A percentile compares a stretch with the other conserved stretches of the same genome.
Conservation (phyloP, 2,329 filamentous ascomycete genomes). For the Onygenales sp. region DNA sequence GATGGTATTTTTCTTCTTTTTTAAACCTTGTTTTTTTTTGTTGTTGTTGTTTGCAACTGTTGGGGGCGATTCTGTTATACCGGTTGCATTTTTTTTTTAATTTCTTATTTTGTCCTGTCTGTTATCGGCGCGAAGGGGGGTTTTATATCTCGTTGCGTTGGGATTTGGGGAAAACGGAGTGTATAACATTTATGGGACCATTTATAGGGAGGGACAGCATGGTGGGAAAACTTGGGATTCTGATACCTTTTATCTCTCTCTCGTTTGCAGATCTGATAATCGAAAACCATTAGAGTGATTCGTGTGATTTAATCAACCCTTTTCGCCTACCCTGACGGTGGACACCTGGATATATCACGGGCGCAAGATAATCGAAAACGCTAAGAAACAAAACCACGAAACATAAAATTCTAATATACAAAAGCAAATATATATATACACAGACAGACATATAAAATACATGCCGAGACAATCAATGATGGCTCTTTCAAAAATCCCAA, state of each 20-base stretch:
- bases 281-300: too few relatives aligned
- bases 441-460: not conserved
- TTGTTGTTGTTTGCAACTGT: not conserved
- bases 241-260: too few relatives aligned
- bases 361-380: not conserved
- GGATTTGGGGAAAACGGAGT: too few relatives aligned
- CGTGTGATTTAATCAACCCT: too few relatives aligned
- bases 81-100: not conserved
- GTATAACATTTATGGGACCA: too few relatives aligned
- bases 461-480: not conserved
- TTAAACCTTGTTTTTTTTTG: constrained; percentile 1
- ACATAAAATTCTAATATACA: not conserved
- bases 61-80: not conserved
- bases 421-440: not conserved
- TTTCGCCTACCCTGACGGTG: too few relatives aligned
- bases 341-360: too few relatives aligned
- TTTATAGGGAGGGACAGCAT: too few relatives aligned
- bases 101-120: not conserved
- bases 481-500: not conserved
- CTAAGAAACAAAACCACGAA: not conserved
- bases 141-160: too few relatives aligned
- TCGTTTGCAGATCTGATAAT: too few relatives aligned
- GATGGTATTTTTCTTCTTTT: not conserved
- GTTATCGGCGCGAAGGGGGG: too few relatives aligned
- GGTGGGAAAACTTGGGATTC: too few relatives aligned